Conservation (phyloP, 148 eudicot species). For the Beta vulgaris region DNA sequence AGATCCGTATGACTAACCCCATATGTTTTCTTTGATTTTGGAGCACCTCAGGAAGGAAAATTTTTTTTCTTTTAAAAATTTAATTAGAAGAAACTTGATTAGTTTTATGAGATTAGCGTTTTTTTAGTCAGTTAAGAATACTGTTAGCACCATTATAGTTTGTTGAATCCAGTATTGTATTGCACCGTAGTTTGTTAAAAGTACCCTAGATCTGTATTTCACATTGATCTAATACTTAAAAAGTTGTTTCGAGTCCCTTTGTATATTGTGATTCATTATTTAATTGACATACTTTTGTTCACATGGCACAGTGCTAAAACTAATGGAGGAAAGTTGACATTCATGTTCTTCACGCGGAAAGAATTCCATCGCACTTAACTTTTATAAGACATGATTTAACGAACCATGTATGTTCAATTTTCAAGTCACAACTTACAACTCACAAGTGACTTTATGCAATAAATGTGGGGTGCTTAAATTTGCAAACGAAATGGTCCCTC, state of each 20-base stretch:
- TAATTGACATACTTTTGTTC: neutral
- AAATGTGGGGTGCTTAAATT: too few species aligned
- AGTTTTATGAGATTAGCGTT: neutral
- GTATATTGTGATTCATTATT: neutral
- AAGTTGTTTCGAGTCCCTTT: neutral
- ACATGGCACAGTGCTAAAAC: too few species aligned
- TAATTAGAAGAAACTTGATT: constrained; percentile 1
- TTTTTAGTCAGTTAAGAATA: neutral
- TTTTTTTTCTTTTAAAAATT: neutral
- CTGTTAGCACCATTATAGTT: neutral
- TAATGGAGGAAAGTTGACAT: too few species aligned
- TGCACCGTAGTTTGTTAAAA: neutral
- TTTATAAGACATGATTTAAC: too few species aligned
- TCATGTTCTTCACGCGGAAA: too few species aligned
- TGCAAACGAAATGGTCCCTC: too few species aligned
- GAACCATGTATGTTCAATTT: too few species aligned
- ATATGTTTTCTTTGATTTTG: constrained; percentile 11
- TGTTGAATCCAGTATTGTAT: neutral
- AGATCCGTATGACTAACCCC: constrained; percentile 18
- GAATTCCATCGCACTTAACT: too few species aligned
- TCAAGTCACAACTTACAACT: too few species aligned
- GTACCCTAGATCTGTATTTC: constrained; percentile 3
- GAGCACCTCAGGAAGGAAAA: constrained; percentile 4
- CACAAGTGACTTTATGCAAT: too few species aligned
- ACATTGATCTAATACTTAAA: neutral